Percentiles rank a stretch among this genome's conserved stretches.
phyloP scores from a whole-genome alignment of 2,329 filamentous ascomycete species.

The Diaporthe sp. region DNA sequence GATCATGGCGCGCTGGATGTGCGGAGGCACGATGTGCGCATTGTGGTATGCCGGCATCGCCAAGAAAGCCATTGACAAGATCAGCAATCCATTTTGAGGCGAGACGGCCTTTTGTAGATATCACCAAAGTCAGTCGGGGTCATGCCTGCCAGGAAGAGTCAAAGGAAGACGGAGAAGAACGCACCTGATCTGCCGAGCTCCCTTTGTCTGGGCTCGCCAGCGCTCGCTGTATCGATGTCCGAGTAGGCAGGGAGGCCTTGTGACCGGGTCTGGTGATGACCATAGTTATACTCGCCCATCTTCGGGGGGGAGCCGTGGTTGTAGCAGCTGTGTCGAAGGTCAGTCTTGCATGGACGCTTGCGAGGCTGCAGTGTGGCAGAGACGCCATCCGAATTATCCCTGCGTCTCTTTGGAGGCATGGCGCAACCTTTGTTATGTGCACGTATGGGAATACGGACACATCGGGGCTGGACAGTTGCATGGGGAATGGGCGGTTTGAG shows the following conservation, averaged over 20 bases:
- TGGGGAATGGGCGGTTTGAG: neutral
- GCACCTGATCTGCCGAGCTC: slow-evolving; percentile 33
- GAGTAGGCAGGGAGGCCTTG: slow-evolving; percentile 39
- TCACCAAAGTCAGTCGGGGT: neutral
- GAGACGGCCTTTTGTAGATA: slow-evolving; percentile 28
- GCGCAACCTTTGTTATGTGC: neutral
- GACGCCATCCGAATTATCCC: neutral
- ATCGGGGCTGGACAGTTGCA: neutral
- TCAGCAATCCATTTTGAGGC: slow-evolving; percentile 41
- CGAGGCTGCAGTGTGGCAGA: neutral
- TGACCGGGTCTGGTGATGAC: slow-evolving; percentile 37
- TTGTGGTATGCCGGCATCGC: neutral
- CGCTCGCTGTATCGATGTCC: slow-evolving; percentile 9
- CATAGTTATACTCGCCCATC: slow-evolving; percentile 33
- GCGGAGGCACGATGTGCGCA: neutral
- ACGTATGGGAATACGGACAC: neutral
- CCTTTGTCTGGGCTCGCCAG: slow-evolving; percentile 22
- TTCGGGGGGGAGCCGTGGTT: neutral
- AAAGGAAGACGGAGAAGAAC: neutral
- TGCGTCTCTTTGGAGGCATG: neutral
- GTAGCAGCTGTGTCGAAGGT: slow-evolving; percentile 2
- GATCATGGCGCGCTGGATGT: slow-evolving; percentile 20
- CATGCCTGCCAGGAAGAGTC: neutral
- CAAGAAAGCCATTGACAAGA: slow-evolving; percentile 30
- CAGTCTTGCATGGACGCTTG: slow-evolving; percentile 27